Conservation (phyloP, 73 alveolate species). For the Tetrahymena malaccensis region DNA sequence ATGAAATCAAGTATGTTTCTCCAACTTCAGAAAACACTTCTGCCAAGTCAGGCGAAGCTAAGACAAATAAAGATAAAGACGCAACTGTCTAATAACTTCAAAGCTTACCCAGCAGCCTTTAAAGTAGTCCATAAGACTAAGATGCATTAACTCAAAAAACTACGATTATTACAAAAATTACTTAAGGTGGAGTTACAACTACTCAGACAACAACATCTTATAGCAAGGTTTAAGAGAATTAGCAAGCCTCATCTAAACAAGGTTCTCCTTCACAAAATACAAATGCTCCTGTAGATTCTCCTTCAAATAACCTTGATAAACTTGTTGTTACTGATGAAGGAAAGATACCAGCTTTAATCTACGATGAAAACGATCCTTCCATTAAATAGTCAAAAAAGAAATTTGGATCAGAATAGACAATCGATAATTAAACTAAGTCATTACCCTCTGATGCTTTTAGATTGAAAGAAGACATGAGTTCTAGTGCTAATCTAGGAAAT, state of each 20-base stretch:
- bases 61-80: neutral
- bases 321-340: neutral
- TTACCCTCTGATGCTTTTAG: neutral
- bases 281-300: neutral
- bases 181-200: neutral
- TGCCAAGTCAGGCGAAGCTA: neutral
- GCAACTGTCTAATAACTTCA: neutral
- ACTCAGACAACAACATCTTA: neutral
- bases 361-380: neutral
- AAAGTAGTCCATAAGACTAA: neutral
- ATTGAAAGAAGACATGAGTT: neutral
- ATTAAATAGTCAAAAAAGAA: neutral
- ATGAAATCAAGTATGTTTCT: neutral
- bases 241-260: neutral
- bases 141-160: neutral
- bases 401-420: neutral
- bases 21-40: neutral
- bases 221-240: neutral
- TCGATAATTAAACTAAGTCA: neutral
- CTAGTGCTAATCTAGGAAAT: neutral
- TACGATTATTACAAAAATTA: neutral
- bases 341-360: neutral
- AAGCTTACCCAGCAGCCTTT: neutral
- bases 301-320: neutral
- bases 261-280: neutral